Evolutionary conservation across 495 filamentous ascomycete genomes (phyloP).

Genomic region (Hyphodiscus hymeniophilus): DNA sequence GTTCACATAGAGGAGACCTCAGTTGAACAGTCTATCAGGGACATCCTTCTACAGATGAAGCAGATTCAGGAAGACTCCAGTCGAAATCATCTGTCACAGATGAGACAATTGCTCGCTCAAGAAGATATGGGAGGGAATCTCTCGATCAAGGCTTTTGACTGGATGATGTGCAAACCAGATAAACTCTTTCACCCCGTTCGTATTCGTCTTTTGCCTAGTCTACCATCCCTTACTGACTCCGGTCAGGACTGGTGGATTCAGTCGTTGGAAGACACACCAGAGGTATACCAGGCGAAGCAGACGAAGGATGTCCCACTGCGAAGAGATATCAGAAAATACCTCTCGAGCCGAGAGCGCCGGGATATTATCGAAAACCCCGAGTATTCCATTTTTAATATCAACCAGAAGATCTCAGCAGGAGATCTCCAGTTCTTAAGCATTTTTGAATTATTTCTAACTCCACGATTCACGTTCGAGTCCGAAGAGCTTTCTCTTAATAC

Average conservation of each 20-base stretch:
- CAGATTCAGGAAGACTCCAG: background rate
- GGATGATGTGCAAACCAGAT: conserved; percentile 1
- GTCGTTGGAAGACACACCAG: conserved; percentile 4
- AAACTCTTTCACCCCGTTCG: background rate
- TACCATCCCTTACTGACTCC: background rate
- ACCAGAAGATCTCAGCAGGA: background rate
- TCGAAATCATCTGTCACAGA: background rate
- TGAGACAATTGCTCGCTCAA: background rate
- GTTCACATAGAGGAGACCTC: no score
- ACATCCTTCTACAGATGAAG: no score
- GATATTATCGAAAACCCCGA: background rate
- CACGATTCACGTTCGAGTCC: background rate
- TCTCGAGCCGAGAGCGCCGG: background rate
- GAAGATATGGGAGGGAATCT: background rate
- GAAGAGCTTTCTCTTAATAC: background rate
- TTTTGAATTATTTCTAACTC: conserved; percentile 2
- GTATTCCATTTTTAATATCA: background rate
- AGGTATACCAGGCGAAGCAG: background rate
- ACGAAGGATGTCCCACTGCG: conserved; percentile 1
- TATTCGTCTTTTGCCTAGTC: no score
- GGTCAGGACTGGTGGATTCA: conserved; percentile 1
- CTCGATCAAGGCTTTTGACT: background rate
- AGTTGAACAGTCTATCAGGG: no score
- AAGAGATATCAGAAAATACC: conserved; percentile 1
- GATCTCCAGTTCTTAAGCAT: conserved; percentile 3